These are phyloP conservation scores for Inosperma sp. DNA, from an alignment of 768 basidiomycete genomes.

Conservation along the genomic window DNA sequence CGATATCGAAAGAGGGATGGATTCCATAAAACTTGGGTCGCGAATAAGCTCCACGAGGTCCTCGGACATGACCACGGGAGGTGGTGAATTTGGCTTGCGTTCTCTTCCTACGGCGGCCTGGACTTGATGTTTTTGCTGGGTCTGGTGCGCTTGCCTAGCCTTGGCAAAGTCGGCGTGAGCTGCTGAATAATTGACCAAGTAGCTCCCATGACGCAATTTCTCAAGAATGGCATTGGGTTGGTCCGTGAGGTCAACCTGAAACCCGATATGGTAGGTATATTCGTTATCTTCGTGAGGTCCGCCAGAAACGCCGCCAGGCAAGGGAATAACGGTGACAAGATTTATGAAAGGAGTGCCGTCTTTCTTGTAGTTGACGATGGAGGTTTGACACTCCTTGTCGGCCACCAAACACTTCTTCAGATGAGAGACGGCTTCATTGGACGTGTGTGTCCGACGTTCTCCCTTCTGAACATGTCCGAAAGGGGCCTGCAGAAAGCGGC, in stretches of 20 bases:
- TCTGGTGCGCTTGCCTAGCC: neutral
- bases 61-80: constrained; percentile 43
- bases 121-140: constrained; percentile 1
- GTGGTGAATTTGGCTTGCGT: constrained; percentile 28
- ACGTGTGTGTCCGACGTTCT: constrained; percentile 51
- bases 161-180: no score
- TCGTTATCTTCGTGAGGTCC: constrained; percentile 56
- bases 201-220: constrained; percentile 73
- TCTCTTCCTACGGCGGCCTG: constrained; percentile 17
- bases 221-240: constrained; percentile 82
- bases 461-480: constrained; percentile 39
- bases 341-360: constrained; percentile 86
- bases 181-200: constrained; percentile 55
- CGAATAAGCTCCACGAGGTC: constrained; percentile 47
- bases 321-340: constrained; percentile 86
- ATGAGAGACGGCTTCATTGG: constrained; percentile 54
- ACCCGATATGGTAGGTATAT: constrained; percentile 85
- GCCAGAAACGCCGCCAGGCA: constrained; percentile 54
- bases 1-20: constrained; percentile 41
- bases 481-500: constrained; percentile 86
- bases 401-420: constrained; percentile 62
- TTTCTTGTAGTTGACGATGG: constrained; percentile 84
- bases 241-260: constrained; percentile 89
- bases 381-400: constrained; percentile 86
- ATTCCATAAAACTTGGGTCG: constrained; percentile 44